phyloP scores from a whole-genome alignment of 2,329 filamentous ascomycete species.

The Diaporthe citriasiana region DNA sequence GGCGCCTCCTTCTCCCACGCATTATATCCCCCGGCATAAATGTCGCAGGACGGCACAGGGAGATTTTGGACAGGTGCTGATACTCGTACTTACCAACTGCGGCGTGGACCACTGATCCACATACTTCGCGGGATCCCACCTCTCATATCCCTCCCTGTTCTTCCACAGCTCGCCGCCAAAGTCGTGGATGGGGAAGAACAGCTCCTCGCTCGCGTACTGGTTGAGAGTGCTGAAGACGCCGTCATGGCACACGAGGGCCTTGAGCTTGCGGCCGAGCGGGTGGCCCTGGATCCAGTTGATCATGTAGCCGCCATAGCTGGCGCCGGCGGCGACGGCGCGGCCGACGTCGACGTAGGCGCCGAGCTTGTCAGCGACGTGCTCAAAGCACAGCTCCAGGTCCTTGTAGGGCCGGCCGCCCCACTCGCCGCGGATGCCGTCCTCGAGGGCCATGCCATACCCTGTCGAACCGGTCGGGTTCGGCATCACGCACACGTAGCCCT shows the following conservation, averaged over 20 bases:
- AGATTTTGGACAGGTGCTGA: too few relatives aligned
- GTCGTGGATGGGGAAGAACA: conserved; percentile 80
- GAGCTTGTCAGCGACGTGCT: conserved; percentile 77
- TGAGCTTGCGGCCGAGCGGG: conserved; percentile 84
- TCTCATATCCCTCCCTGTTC: conserved; percentile 73
- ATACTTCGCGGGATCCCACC: conserved; percentile 77
- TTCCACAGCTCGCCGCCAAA: conserved; percentile 75
- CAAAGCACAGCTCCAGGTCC: conserved; percentile 84
- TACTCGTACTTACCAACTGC: conserved; percentile 73
- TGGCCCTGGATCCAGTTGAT: conserved; percentile 95
- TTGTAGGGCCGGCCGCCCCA: conserved; percentile 91
- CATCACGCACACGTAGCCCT: conserved; percentile 85
- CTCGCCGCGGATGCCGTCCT: conserved; percentile 81
- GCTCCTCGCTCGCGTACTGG: conserved; percentile 75
- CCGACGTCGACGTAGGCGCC: conserved; percentile 75
- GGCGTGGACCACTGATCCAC: conserved; percentile 85
- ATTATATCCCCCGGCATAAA: background rate
- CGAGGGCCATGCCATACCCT: conserved; percentile 83
- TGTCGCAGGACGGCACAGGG: too few relatives aligned
- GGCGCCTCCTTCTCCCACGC: background rate
- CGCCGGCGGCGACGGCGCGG: conserved; percentile 80
- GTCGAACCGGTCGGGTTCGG: conserved; percentile 89
- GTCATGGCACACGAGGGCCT: conserved; percentile 89
- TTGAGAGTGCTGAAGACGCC: conserved; percentile 82
- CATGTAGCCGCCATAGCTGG: conserved; percentile 83